Evolutionary conservation across 495 filamentous ascomycete species (phyloP).

Genomic region (Daldinia bambusicola): DNA sequence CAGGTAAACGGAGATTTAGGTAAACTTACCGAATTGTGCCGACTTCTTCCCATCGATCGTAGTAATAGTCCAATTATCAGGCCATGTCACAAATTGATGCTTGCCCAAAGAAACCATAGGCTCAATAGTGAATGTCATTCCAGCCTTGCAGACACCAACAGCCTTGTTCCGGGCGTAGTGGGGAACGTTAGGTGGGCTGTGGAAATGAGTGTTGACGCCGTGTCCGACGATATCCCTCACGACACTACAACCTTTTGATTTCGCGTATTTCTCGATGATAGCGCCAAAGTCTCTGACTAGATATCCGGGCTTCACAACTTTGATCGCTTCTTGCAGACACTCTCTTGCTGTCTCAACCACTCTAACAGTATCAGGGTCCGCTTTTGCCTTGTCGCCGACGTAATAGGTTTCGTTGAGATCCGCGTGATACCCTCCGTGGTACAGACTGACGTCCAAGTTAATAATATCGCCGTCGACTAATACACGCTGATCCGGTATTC

Average conservation of each 20-base stretch:
- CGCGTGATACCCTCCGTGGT: neutral
- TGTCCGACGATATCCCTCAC: conserved; percentile 3
- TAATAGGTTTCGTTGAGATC: conserved; percentile 2
- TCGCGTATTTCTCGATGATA: neutral
- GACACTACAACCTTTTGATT: neutral
- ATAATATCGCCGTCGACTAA: neutral
- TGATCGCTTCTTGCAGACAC: neutral
- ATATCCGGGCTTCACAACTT: neutral
- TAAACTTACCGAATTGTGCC: conserved; percentile 3
- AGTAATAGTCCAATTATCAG: conserved; percentile 1
- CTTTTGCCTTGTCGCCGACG: neutral
- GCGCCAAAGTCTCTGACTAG: neutral
- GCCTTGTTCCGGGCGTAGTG: conserved; percentile 2
- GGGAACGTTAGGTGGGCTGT: conserved; percentile 5
- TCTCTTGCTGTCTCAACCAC: conserved; percentile 1
- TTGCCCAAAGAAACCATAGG: conserved; percentile 5
- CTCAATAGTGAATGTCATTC: conserved; percentile 2
- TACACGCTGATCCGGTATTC: neutral
- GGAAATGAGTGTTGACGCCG: neutral
- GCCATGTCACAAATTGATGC: conserved; percentile 3
- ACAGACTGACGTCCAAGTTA: neutral
- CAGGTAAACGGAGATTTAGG: neutral
- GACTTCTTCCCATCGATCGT: conserved; percentile 6
- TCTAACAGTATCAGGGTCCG: neutral
- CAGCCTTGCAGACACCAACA: neutral